Percentiles rank a stretch among this genome's conserved stretches.
phyloP scores from a whole-genome alignment of 2,329 filamentous ascomycete genomes.

The Fusarium nygamai region DNA sequence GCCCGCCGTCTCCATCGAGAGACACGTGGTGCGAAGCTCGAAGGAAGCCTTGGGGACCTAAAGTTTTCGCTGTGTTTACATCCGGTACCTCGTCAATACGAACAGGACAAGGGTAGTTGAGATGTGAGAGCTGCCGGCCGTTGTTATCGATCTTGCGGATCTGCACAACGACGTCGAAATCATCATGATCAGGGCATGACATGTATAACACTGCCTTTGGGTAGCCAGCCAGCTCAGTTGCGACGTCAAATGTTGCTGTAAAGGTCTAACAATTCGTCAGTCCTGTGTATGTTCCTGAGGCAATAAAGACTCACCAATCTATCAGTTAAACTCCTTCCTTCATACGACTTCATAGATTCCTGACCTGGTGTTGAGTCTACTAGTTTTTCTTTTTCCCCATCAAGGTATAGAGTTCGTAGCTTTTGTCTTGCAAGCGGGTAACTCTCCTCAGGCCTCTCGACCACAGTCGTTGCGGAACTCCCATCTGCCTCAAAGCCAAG shows the following conservation, averaged over 20 bases:
- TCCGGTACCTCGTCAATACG: background rate
- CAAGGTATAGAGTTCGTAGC: background rate
- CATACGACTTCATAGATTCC: background rate
- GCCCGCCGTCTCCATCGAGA: background rate
- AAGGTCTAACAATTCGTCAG: background rate
- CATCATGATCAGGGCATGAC: slow-evolving; percentile 47
- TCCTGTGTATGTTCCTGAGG: background rate
- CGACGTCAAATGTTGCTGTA: rapidly evolving
- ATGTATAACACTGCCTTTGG: slow-evolving; percentile 12
- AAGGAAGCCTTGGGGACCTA: background rate
- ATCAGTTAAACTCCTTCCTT: background rate
- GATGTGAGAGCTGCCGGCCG: background rate
- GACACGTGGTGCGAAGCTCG: background rate
- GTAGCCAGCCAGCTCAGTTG: background rate
- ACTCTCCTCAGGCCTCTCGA: background rate
- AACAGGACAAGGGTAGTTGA: background rate
- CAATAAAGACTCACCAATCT: background rate
- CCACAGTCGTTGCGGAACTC: background rate
- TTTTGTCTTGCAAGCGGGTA: background rate
- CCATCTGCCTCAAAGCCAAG: background rate
- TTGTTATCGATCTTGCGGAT: slow-evolving; percentile 15
- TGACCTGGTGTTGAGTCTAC: background rate
- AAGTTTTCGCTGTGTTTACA: background rate
- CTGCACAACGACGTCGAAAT: slow-evolving; percentile 55
- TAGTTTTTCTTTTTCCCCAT: background rate